phyloP scores from a whole-genome alignment of 1,139 yeast genomes.

The Zygosaccharomyces sapae region DNA sequence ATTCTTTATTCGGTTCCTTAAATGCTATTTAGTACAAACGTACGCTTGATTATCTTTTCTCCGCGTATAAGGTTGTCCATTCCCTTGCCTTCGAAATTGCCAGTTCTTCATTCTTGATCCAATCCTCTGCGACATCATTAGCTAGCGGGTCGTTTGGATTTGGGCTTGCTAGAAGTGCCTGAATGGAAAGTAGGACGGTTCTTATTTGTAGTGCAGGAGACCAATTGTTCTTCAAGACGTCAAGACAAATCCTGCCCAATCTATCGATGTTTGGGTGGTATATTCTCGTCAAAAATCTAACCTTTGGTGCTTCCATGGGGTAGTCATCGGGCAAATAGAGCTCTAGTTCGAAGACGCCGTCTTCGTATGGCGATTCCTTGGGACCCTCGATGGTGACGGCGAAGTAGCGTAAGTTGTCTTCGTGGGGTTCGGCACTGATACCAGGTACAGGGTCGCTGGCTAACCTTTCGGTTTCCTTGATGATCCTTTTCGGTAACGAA shows the following conservation, averaged over 20 bases:
- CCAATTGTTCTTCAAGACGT: slow-evolving; percentile 90
- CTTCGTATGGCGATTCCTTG: slow-evolving; percentile 50
- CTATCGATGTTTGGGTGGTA: slow-evolving; percentile 97
- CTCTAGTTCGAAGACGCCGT: slow-evolving; percentile 60
- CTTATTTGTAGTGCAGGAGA: slow-evolving; percentile 97
- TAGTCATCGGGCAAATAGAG: slow-evolving; percentile 55
- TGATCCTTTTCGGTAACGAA: slow-evolving; percentile 79
- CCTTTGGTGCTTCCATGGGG: slow-evolving; percentile 83
- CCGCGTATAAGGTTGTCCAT: slow-evolving; percentile 76
- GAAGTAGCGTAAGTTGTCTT: slow-evolving; percentile 87
- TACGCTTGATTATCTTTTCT: slow-evolving; percentile 8
- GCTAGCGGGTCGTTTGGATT: slow-evolving; percentile 98
- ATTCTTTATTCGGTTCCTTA: neutral
- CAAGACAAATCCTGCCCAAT: slow-evolving; percentile 90
- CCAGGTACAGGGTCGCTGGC: slow-evolving; percentile 97
- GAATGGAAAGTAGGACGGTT: slow-evolving; percentile 87
- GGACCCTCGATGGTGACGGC: slow-evolving; percentile 92
- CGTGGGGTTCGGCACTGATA: slow-evolving; percentile 87
- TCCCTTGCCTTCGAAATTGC: slow-evolving; percentile 83
- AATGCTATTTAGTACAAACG: too few relatives aligned
- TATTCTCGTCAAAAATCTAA: slow-evolving; percentile 84
- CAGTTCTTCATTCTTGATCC: slow-evolving; percentile 79
- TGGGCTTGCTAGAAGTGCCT: slow-evolving; percentile 91
- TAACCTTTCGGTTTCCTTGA: slow-evolving; percentile 90
- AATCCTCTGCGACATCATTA: slow-evolving; percentile 93